Evolutionary conservation across 495 filamentous ascomycete genomes (phyloP).

Genomic region (Hypoxylon fuscum): DNA sequence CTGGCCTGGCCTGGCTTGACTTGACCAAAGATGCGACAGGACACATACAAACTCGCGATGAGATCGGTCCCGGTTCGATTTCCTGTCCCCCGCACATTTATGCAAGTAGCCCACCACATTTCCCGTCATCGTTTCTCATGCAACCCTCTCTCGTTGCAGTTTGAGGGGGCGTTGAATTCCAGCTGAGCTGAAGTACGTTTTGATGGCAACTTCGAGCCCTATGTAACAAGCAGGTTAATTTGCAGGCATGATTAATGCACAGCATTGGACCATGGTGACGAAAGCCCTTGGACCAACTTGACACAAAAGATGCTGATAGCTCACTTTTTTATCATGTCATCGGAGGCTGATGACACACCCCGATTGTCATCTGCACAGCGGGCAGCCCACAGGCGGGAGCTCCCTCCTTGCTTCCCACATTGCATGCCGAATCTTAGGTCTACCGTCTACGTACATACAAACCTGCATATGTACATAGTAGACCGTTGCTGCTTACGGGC

Average conservation of each 20-base stretch:
- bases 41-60: slow-evolving; percentile 34
- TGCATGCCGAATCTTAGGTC: slow-evolving; percentile 30
- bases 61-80: slow-evolving; percentile 44
- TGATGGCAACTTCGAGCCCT: slow-evolving; percentile 3
- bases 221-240: slow-evolving; percentile 23
- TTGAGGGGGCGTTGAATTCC: slow-evolving; percentile 4
- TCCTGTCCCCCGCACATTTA: slow-evolving; percentile 46
- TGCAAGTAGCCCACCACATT: slow-evolving; percentile 44
- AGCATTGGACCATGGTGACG: slow-evolving; percentile 33
- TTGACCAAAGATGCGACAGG: slow-evolving; percentile 32
- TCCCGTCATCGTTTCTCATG: slow-evolving; percentile 43
- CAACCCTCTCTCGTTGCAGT: slow-evolving; percentile 35
- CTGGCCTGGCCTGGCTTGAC: slow-evolving; percentile 12
- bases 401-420: slow-evolving; percentile 32
- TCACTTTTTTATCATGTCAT: slow-evolving; percentile 39
- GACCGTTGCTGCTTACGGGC: slow-evolving; percentile 31
- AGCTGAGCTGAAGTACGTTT: slow-evolving; percentile 28
- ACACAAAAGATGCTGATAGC: slow-evolving; percentile 36
- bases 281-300: slow-evolving; percentile 11
- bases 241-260: slow-evolving; percentile 27
- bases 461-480: too few species aligned
- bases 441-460: too few species aligned
- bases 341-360: slow-evolving; percentile 42
- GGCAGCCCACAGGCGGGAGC: slow-evolving; percentile 34
- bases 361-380: slow-evolving; percentile 39